Evolutionary conservation across 2,329 filamentous ascomycete genomes (phyloP), one percentile per base, ranked within the genome.

Genomic region (Microsporum ferrugineum): DNA sequence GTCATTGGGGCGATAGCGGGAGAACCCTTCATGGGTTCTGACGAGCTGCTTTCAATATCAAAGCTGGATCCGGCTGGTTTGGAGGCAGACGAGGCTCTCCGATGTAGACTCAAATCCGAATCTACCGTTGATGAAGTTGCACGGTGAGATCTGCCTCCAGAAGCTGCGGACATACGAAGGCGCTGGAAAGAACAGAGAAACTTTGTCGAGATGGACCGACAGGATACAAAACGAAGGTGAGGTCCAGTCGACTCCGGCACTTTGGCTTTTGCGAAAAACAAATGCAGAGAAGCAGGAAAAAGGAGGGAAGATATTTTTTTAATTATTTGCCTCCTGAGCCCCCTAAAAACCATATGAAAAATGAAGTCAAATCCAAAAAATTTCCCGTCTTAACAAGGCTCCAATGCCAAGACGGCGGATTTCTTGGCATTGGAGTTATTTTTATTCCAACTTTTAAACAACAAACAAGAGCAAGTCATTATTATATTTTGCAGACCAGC

Each of bases 131-230:
- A 80, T 76, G 79, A 82, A 68, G 82, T 76, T 66, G 73, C 75
- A 66, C 77, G 74, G 69, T 75, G 76, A 69, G 74, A 73, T 72
- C 75, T 76, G 68, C 76, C 73, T 73, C 80, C 77, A 67, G 79
- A 72, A 66, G 77, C 77, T 74, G 79, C 80, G 75, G 81, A 83
- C 81, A 83, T 83, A 71, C 75, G 76, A 75, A 69, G 71, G n/a
- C 33, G 51, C 33, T 51, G 45, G 23, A 59, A 65, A 62, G 62
- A 4, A 23, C 23, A n/a, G 36, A 41, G 27, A 29, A n/a, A 45
- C 5, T 12, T 7, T 36, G 27, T n/a, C 14, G 39, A 23, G 12
- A 55, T 55, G 33, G 51, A 34, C 59, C 60, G 59, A 57, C 62
- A 57, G 64, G 59, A 62, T 65, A 23, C 65, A 63, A 65, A 66